Base-by-base conservation (phyloP, 768 basidiomycete genomes). In the Flagelloscypha sp. region DNA sequence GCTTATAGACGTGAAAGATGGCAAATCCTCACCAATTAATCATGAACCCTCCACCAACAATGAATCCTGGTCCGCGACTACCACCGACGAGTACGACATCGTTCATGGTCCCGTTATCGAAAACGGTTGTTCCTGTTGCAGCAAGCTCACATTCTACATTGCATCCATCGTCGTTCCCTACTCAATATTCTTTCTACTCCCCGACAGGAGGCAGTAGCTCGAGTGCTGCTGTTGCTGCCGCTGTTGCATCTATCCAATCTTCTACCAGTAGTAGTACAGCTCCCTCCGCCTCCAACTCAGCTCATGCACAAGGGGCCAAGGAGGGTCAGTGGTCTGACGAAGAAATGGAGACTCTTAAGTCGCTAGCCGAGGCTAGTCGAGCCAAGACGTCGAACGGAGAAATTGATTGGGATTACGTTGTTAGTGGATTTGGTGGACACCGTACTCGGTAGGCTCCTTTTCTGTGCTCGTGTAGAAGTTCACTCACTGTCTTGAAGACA, bases 371-470 rank as follows among this genome's bases (percentile, higher is more conserved):
- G 42, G 74, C 84, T 35, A 77, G 76, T 49, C 70, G 70, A 38
- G 55, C 62, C 33, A 54, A 53, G 20, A 63, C 49, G 11, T 52
- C 65, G 4, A 63, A 66, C 35, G 73, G 75, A 9, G 79, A 81
- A 40, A 77, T 81, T 25, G 80, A 83, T 33, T 89, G 85, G 85
- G 85, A 87, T 53, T 74, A 77, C 62, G 69, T 88, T 16, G 74
- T 79, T 33, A 64, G 64, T 32, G 72, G 81, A 47, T 87, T 82
- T 76, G 85, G 85, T 4, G 70, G 69, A 42, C 73, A 73, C 24
- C 67, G 85, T 36, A 78, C 85, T 37, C 76, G 81, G 85, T 83
- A 43, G 31, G 60, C 59, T 19, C 29, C 17, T 29, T 17, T 24
- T 17, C 19, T 17, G 2, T 34, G 20, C 22, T 29, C 24, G 23